Evolutionary conservation across 305 asterid species (phyloP).

Genomic region (Fraxinus ornus): DNA sequence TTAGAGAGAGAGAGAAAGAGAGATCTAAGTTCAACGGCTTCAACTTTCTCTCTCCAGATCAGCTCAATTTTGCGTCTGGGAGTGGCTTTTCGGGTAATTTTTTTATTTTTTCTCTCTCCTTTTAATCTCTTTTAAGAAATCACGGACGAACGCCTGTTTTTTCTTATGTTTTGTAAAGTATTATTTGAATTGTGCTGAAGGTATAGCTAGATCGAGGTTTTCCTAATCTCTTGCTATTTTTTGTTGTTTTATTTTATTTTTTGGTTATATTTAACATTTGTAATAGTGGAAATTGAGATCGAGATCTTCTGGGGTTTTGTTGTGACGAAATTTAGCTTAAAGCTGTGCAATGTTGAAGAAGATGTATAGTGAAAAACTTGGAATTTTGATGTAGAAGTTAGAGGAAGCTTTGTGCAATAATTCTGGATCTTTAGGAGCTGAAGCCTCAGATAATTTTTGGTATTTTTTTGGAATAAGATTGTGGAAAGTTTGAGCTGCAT

Average conservation of each 20-base stretch:
- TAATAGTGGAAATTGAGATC: constrained; percentile 40
- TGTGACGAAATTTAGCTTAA: constrained; percentile 26
- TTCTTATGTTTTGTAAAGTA: neutral
- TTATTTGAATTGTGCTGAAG: constrained; percentile 22
- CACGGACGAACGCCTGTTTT: neutral
- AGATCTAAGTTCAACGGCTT: constrained; percentile 29
- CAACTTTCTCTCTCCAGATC: constrained; percentile 25
- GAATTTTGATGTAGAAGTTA: constrained; percentile 12
- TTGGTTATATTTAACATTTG: constrained; percentile 36
- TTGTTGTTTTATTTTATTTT: neutral
- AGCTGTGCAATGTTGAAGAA: constrained; percentile 20
- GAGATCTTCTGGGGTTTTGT: constrained; percentile 22
- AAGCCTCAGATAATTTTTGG: constrained; percentile 22
- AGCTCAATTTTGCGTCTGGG: constrained; percentile 24
- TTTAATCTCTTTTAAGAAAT: constrained; percentile 17
- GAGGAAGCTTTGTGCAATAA: constrained; percentile 20
- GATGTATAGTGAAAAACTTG: constrained; percentile 19
- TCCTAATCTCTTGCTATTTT: constrained; percentile 13
- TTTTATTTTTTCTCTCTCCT: neutral
- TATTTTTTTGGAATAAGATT: constrained; percentile 18
- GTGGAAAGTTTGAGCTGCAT: constrained; percentile 19
- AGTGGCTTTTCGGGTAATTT: constrained; percentile 30
- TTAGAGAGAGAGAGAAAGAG: constrained; percentile 26
- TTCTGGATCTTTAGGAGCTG: constrained; percentile 25
- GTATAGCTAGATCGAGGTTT: constrained; percentile 40